phyloP scores from a whole-genome alignment of 1,139 yeast genomes.

The Hyphopichia fennica region DNA sequence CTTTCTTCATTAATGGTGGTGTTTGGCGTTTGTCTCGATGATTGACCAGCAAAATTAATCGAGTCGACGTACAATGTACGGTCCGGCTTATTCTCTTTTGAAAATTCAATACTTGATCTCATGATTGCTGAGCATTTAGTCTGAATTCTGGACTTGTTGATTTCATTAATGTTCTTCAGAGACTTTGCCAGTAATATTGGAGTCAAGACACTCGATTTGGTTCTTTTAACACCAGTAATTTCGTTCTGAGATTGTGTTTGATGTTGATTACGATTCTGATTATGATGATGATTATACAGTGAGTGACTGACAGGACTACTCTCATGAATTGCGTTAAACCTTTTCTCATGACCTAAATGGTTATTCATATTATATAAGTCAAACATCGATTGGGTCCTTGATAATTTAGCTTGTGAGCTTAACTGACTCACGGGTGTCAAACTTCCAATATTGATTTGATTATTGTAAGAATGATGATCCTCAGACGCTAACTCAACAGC shows the following conservation, averaged over 20 bases:
- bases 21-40: neutral
- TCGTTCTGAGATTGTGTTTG: neutral
- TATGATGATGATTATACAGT: neutral
- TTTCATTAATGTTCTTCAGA: slow-evolving; percentile 19
- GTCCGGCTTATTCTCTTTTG: neutral
- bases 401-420: slow-evolving; percentile 20
- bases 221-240: slow-evolving; percentile 22
- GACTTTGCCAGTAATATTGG: slow-evolving; percentile 22
- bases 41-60: neutral
- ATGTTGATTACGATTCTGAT: neutral
- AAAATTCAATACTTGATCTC: slow-evolving; percentile 12
- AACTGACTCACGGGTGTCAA: slow-evolving; percentile 3
- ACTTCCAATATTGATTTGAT: slow-evolving; percentile 7
- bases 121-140: slow-evolving; percentile 30
- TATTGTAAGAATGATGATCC: slow-evolving; percentile 9
- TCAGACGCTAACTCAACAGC: slow-evolving; percentile 38
- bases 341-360: neutral
- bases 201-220: slow-evolving; percentile 25
- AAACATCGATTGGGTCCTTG: slow-evolving; percentile 42
- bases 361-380: slow-evolving; percentile 25
- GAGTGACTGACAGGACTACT: neutral
- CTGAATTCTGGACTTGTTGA: slow-evolving; percentile 24
- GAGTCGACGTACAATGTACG: slow-evolving; percentile 7
- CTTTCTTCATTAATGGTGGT: neutral
- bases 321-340: neutral